Evolutionary conservation across 2,329 filamentous ascomycete genomes (phyloP).

Genomic region (Ophiostoma fasciatum): DNA sequence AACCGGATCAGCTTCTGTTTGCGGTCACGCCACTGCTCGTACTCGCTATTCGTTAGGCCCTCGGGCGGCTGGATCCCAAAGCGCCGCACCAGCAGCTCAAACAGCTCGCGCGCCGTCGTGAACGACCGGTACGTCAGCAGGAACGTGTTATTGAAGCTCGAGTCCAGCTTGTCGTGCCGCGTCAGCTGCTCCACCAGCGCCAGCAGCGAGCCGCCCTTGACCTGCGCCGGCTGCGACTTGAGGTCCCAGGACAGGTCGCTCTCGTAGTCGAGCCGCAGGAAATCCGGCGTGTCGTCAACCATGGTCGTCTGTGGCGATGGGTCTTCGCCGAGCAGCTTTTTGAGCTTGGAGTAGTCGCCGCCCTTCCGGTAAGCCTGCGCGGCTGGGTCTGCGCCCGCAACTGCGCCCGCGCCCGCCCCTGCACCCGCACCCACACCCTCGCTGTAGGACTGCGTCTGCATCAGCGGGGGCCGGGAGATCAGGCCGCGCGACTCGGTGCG

Average conservation of each 20-base stretch:
- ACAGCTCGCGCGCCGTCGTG: conserved; percentile 77
- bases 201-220: conserved; percentile 80
- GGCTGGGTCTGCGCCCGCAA: too few species aligned
- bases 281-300: conserved; percentile 69
- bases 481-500: conserved; percentile 41
- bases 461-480: conserved; percentile 29
- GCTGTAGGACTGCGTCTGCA: conserved; percentile 47
- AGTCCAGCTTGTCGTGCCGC: conserved; percentile 86
- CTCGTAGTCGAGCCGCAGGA: conserved; percentile 74
- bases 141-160: conserved; percentile 95
- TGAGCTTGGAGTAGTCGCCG: conserved; percentile 48
- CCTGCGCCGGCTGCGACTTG: conserved; percentile 57
- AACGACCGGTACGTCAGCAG: conserved; percentile 94
- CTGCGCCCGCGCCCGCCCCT: too few species aligned
- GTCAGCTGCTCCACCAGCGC: conserved; percentile 91
- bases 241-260: conserved; percentile 79
- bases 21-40: conserved; percentile 76
- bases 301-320: conserved; percentile 33
- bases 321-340: conserved; percentile 52
- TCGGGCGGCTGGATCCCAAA: conserved; percentile 88
- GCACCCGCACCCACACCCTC: conserved; percentile 41
- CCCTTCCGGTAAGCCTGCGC: conserved; percentile 39
- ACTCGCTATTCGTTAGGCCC: conserved; percentile 59
- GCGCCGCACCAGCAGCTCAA: conserved; percentile 79
- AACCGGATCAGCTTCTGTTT: conserved; percentile 96